phyloP scores from a whole-genome alignment of 495 filamentous ascomycete genomes.

The Tuber calosporum region DNA sequence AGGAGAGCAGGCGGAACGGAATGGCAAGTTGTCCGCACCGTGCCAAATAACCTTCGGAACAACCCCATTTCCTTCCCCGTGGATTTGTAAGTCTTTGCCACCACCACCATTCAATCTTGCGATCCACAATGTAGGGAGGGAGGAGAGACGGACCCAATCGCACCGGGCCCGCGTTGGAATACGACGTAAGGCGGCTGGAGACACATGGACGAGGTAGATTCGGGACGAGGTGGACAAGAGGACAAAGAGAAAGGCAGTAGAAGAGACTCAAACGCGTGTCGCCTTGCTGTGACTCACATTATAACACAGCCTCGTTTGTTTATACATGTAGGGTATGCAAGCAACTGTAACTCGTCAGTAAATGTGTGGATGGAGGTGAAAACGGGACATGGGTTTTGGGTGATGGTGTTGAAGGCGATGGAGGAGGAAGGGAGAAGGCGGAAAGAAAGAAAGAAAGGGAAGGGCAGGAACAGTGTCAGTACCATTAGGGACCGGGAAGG shows the following conservation, averaged over 20 bases:
- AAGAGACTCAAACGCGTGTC: neutral
- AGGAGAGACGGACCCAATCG: neutral
- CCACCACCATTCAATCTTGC: neutral
- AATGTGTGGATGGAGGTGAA: neutral
- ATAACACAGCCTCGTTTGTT: conserved; percentile 3
- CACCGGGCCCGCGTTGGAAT: neutral
- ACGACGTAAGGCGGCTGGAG: neutral
- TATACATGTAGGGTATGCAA: neutral
- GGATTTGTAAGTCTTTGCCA: neutral
- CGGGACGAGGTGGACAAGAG: neutral
- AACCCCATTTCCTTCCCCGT: neutral
- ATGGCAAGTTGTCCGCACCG: neutral
- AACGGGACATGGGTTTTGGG: neutral
- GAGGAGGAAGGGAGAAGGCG: neutral
- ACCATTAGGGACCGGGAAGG: neutral
- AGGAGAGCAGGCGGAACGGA: neutral
- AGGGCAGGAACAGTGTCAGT: neutral
- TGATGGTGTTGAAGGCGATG: neutral
- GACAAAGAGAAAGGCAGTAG: neutral
- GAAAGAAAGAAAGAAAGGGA: neutral
- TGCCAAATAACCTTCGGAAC: neutral
- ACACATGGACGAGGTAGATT: neutral
- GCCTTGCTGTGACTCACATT: neutral
- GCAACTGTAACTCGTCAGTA: conserved; percentile 1
- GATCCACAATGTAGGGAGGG: neutral